A percentile compares a stretch with the other conserved stretches of the same genome.
phyloP scores from a whole-genome alignment of 2,329 filamentous ascomycete species.

The Trematosphaeria pertusa region DNA sequence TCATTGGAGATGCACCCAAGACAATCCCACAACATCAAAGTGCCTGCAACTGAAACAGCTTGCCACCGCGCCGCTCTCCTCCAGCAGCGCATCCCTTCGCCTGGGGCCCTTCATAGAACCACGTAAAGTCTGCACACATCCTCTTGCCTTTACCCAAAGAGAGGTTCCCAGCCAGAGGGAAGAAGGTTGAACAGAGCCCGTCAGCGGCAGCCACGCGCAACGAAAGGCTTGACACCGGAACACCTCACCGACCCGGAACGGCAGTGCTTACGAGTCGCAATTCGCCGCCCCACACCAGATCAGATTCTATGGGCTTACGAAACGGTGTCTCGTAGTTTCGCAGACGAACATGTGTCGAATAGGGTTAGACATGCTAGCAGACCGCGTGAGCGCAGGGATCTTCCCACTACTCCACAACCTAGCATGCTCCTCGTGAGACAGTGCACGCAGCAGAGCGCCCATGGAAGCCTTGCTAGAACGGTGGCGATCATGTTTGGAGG shows the following conservation, averaged over 20 bases:
- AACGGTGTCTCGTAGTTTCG: not conserved
- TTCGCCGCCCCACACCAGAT: no score
- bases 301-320: not conserved
- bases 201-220: not conserved
- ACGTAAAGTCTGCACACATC: no score
- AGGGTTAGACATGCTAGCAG: not conserved
- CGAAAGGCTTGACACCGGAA: no score
- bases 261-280: not conserved
- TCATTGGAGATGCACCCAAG: slow-evolving; percentile 1
- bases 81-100: not conserved
- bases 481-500: no score
- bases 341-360: not conserved
- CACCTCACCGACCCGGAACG: not conserved
- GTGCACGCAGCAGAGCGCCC: no score
- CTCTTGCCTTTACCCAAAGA: no score
- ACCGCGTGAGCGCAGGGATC: not conserved
- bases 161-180: not conserved
- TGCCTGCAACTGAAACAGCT: no score
- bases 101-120: not conserved
- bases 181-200: not conserved
- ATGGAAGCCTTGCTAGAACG: no score
- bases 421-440: not conserved
- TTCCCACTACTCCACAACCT: not conserved
- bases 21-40: no score
- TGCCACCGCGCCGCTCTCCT: not conserved